Percentiles rank a stretch among this genome's conserved stretches.
Evolutionary conservation across 345 rosid species (phyloP).

Genomic region (Camelina neglecta): DNA sequence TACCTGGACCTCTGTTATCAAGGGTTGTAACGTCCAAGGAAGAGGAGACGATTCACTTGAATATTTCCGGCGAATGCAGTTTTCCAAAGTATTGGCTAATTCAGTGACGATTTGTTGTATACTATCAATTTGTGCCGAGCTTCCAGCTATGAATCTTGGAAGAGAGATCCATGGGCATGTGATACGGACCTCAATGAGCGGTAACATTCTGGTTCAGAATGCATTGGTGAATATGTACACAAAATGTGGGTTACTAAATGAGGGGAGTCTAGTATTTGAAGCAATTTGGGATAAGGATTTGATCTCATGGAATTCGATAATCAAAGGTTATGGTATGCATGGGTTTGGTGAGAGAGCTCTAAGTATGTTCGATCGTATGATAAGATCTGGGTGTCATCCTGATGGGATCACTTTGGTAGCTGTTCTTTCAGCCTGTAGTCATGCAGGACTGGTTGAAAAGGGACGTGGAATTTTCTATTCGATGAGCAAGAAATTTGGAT

Average conservation of each 20-base stretch:
- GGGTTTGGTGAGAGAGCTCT: conserved; percentile 62
- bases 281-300: conserved; percentile 53
- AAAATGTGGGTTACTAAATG: conserved; percentile 62
- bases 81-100: conserved; percentile 53
- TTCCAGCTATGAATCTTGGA: conserved; percentile 58
- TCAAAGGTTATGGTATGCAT: conserved; percentile 69
- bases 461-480: conserved; percentile 56
- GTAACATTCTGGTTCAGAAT: conserved; percentile 64
- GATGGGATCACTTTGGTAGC: conserved; percentile 72
- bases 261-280: conserved; percentile 57
- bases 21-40: conserved; percentile 65
- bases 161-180: conserved; percentile 72
- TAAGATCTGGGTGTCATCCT: conserved; percentile 53
- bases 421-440: conserved; percentile 82
- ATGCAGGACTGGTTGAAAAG: conserved; percentile 65
- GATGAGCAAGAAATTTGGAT: conserved; percentile 49
- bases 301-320: conserved; percentile 71
- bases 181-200: conserved; percentile 52
- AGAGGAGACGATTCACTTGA: conserved; percentile 56
- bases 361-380: conserved; percentile 57
- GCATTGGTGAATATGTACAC: conserved; percentile 77
- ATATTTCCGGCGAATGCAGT: conserved; percentile 60
- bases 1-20: conserved; percentile 75
- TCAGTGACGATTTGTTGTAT: conserved; percentile 63
- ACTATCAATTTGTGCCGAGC: conserved; percentile 71